Base-by-base conservation (phyloP, 345 rosid species). In the Populus alba region DNA sequence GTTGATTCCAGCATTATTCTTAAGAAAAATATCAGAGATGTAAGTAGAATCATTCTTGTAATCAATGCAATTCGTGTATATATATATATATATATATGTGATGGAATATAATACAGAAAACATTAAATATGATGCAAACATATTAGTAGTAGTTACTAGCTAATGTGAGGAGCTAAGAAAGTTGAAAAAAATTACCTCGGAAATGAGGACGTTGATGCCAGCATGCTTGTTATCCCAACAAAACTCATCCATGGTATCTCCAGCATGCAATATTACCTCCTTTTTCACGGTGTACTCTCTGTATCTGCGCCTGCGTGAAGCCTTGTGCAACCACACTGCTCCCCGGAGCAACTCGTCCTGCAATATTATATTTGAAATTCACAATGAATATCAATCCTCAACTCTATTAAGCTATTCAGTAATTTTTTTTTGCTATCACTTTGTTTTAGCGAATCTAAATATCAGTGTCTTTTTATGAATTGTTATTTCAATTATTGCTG, bases 191-290 rank as follows among this genome's bases (percentile, higher is more conserved):
- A 11, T 59, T 71, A 82, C 85, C 85, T 82, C 79, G 70, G 85
- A 82, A 79, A 82, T 66, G 79, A 82, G 85, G 66, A 82, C 55
- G 79, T 82, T 82, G 57, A 82, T 82, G 38, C 85, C 85, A 59
- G 85, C 85, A 76, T 82, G 85, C 77, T 82, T 82, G 66, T 82
- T 82, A 47, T 82, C 85, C 85, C 85, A 82, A 25, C 85, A 82
- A 47, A 82, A 82, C 77, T 82, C 85, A 67, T 82, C 79, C 57
- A 82, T 82, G 80, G 82, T 79, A 82, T 82, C 85, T 75, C 85
- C 85, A 22, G 85, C 85, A 75, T 82, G 82, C 75, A 82, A 61
- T 9, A 79, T 79, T 33, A 79, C 85, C 82, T 82, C 85, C 75
- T 82, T 82, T 72, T 59, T 79, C 49, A 82, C 79, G 27, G 79